These are phyloP conservation scores for Pseudocercospora eumusae DNA, from an alignment of 2,329 filamentous ascomycete genomes.

Conservation along the genomic window DNA sequence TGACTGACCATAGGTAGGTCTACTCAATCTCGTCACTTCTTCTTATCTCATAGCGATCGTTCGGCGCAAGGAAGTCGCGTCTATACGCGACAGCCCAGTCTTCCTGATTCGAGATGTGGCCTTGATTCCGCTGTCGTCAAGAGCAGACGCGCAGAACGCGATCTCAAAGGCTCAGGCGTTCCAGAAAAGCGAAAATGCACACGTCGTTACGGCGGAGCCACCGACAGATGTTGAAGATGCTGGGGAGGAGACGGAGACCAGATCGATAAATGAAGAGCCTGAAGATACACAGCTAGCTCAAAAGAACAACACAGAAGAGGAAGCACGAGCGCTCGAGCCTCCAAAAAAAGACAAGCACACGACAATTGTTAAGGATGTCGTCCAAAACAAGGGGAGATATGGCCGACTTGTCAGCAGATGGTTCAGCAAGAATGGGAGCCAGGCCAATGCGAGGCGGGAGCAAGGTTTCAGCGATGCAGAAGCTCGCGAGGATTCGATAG, in stretches of 20 bases:
- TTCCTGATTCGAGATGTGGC: slow-evolving; percentile 88
- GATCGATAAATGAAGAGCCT: slow-evolving; percentile 40
- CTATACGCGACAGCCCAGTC: slow-evolving; percentile 76
- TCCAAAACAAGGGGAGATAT: slow-evolving; percentile 77
- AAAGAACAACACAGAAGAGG: slow-evolving; percentile 21
- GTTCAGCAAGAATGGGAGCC: slow-evolving; percentile 86
- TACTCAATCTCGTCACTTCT: slow-evolving; percentile 77
- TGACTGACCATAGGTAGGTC: slow-evolving; percentile 56
- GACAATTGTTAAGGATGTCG: slow-evolving; percentile 85
- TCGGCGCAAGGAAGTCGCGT: slow-evolving; percentile 81
- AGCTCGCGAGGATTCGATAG: slow-evolving; percentile 31
- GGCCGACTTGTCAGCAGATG: slow-evolving; percentile 86
- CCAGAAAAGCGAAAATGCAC: slow-evolving; percentile 11
- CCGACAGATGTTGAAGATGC: slow-evolving; percentile 36
- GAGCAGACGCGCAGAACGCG: slow-evolving; percentile 48
- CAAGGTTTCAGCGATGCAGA: slow-evolving; percentile 65
- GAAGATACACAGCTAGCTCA: slow-evolving; percentile 29
- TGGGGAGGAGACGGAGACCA: slow-evolving; percentile 31
- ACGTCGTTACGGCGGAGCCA: slow-evolving; percentile 25
- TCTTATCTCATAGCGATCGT: slow-evolving; percentile 87
- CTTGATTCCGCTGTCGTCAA: slow-evolving; percentile 81
- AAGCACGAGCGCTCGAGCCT: slow-evolving; percentile 36
- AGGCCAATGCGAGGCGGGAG: slow-evolving; percentile 66
- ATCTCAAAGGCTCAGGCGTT: slow-evolving; percentile 35
- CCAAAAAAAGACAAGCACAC: slow-evolving; percentile 47